These are phyloP conservation scores for Diaporthe citrichinensis DNA, from an alignment of 2,329 filamentous ascomycete genomes.

Conservation along the genomic window DNA sequence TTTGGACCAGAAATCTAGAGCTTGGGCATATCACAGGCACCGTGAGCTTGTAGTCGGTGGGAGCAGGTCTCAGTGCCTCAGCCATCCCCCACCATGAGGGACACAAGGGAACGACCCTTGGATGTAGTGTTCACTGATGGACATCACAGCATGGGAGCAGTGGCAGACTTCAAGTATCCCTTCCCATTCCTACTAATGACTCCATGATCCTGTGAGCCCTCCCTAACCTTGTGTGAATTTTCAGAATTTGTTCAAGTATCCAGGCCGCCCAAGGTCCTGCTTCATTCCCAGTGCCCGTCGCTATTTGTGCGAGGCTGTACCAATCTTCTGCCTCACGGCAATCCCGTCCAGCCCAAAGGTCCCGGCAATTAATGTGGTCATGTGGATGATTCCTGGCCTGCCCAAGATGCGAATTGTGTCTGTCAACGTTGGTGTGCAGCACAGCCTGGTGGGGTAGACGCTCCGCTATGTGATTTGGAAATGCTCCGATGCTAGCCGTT, in stretches of 20 bases:
- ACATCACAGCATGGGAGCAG: not conserved
- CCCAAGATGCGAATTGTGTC: not conserved
- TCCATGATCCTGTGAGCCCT: constrained; percentile 26
- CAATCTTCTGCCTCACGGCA: constrained; percentile 17
- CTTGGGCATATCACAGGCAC: not conserved
- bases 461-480: constrained; percentile 27
- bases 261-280: not conserved
- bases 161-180: not conserved
- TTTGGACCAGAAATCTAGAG: not conserved
- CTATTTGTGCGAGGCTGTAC: constrained; percentile 8
- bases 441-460: not conserved
- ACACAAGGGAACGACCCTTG: not conserved
- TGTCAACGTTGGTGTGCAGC: not conserved
- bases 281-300: constrained; percentile 1
- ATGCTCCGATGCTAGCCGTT: constrained; percentile 28
- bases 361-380: constrained; percentile 10
- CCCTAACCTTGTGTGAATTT: constrained; percentile 25
- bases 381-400: constrained; percentile 6
- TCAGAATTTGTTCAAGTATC: not conserved
- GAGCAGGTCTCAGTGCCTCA: not conserved
- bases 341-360: not conserved
- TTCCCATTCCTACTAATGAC: constrained; percentile 29
- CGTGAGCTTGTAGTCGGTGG: not conserved
- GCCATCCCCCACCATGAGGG: not conserved
- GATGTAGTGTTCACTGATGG: not conserved